Evolutionary conservation across 148 eudicot species (phyloP).

Genomic region (Tetragonia tetragonoides): DNA sequence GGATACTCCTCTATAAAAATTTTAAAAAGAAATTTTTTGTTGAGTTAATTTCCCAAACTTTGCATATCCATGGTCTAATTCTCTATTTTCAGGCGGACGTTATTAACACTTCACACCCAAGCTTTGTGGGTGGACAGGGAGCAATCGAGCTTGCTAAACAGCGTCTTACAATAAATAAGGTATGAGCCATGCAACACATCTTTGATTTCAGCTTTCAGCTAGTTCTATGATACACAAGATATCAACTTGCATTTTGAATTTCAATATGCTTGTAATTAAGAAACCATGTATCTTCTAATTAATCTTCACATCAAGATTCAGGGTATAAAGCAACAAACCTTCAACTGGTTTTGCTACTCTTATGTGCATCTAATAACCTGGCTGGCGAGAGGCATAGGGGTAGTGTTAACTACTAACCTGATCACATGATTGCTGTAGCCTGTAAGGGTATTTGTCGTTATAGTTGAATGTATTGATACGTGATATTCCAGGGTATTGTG

Average conservation of each 20-base stretch:
- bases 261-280: background rate
- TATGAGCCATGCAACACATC: background rate
- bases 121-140: constrained; percentile 25
- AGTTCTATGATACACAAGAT: background rate
- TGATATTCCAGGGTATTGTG: constrained; percentile 1
- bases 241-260: background rate
- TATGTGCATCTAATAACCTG: too few species aligned
- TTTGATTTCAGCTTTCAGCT: too few species aligned
- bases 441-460: background rate
- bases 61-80: background rate
- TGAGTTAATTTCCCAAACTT: too few species aligned
- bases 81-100: constrained; percentile 20
- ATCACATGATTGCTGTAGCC: background rate
- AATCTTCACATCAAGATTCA: too few species aligned
- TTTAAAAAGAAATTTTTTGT: too few species aligned
- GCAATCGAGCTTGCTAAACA: constrained; percentile 22
- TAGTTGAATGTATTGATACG: background rate
- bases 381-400: too few species aligned
- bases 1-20: too few species aligned
- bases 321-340: too few species aligned
- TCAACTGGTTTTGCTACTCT: too few species aligned
- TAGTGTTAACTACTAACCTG: too few species aligned
- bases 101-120: constrained; percentile 25
- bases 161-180: constrained; percentile 11
- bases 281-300: too few species aligned